A percentile compares a stretch with the other conserved stretches of the same genome.
Conservation (phyloP, 345 rosid species). For the Garcia nutans region DNA sequence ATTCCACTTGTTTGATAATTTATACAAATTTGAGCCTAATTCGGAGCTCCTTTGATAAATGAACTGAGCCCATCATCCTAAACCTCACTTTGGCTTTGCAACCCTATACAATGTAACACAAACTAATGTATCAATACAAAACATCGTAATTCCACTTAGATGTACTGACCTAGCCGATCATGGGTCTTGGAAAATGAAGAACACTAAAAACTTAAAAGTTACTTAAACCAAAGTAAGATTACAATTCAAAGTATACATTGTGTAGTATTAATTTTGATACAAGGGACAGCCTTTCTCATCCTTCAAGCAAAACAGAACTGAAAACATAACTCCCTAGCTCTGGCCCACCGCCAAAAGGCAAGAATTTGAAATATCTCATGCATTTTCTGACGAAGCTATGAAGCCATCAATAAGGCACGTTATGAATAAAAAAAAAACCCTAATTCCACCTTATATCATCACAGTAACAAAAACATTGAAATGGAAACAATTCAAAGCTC, state of each 20-base stretch:
- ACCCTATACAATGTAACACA: background rate
- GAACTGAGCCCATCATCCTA: too few relatives aligned
- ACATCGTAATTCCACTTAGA: background rate
- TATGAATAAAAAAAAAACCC: background rate
- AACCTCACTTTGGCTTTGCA: background rate
- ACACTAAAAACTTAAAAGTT: too few relatives aligned
- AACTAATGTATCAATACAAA: too few relatives aligned
- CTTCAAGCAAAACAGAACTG: too few relatives aligned
- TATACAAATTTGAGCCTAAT: too few relatives aligned
- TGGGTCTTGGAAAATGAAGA: background rate
- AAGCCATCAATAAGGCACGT: background rate
- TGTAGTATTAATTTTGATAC: too few relatives aligned
- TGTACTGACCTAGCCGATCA: background rate
- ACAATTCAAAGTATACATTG: background rate
- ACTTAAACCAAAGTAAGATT: background rate
- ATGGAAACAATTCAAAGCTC: background rate
- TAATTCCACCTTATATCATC: background rate
- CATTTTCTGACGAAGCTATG: too few relatives aligned
- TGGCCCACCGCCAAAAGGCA: too few relatives aligned
- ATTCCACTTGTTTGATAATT: too few relatives aligned
- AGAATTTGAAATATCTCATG: background rate
- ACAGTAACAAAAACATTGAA: background rate
- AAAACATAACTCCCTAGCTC: too few relatives aligned
- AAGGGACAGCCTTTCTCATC: background rate
- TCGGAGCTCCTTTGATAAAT: too few relatives aligned